Evolutionary conservation across 179 eudicot genomes (phyloP).

Genomic region (Amaranthus tricolor): DNA sequence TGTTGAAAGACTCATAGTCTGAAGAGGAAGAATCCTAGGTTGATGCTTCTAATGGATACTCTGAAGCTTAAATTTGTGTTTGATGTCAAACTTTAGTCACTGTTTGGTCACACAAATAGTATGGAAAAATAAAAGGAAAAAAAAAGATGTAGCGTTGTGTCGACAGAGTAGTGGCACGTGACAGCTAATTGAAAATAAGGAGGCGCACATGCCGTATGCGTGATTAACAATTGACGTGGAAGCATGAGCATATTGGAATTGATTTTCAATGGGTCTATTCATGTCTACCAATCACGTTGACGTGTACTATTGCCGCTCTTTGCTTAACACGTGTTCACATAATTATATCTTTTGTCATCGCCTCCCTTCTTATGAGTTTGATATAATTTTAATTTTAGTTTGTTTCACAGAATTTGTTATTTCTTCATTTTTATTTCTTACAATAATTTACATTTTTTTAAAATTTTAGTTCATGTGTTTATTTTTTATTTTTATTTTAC

Average conservation of each 20-base stretch:
- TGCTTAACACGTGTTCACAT: conserved; percentile 13
- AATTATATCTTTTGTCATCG: not conserved
- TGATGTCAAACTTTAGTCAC: too few species aligned
- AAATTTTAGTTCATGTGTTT: conserved; percentile 4
- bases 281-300: not conserved
- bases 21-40: too few species aligned
- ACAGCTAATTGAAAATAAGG: conserved; percentile 1
- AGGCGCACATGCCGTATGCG: conserved; percentile 25
- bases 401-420: too few species aligned
- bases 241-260: not conserved
- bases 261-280: conserved; percentile 4
- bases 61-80: too few species aligned
- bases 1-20: too few species aligned
- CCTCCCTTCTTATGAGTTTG: not conserved
- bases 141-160: not conserved
- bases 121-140: not conserved
- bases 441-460: not conserved
- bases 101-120: not conserved
- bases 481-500: not conserved
- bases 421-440: not conserved
- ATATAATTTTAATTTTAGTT: too few species aligned
- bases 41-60: too few species aligned
- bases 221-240: conserved; percentile 28
- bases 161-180: conserved; percentile 14
- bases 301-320: conserved; percentile 1